These are phyloP conservation scores for Mortierella sp. DNA, from an alignment of 371 early-diverging fungal genomes.

Conservation along the genomic window DNA sequence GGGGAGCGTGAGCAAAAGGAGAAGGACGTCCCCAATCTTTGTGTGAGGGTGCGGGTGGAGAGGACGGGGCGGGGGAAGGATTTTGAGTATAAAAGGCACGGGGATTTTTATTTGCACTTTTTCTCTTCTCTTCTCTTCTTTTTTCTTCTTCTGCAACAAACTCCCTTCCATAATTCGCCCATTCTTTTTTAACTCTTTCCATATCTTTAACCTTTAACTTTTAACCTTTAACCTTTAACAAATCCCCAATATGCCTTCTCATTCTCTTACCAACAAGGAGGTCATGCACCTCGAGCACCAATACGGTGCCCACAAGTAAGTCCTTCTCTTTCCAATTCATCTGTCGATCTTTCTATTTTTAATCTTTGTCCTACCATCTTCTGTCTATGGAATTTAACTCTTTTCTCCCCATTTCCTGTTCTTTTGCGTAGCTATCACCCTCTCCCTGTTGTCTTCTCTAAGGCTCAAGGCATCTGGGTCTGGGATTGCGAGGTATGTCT, in stretches of 20 bases:
- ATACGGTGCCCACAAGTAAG: constrained; percentile 91
- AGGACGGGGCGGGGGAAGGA: neutral
- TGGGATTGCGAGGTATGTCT: constrained; percentile 90
- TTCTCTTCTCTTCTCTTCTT: constrained; percentile 17
- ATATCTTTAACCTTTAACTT: neutral
- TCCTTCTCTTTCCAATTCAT: constrained; percentile 3
- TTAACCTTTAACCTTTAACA: neutral
- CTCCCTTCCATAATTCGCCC: constrained; percentile 5
- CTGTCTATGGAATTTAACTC: neutral
- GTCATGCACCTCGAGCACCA: constrained; percentile 78
- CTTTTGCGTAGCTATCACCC: constrained; percentile 90
- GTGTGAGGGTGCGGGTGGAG: too few relatives aligned
- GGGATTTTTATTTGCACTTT: constrained; percentile 4
- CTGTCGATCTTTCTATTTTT: neutral
- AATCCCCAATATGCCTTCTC: constrained; percentile 28
- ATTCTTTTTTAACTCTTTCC: neutral
- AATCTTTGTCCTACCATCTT: neutral
- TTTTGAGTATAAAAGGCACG: neutral
- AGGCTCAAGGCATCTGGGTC: constrained; percentile 91
- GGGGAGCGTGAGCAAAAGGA: neutral
- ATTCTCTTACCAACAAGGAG: constrained; percentile 62
- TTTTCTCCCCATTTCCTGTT: neutral
- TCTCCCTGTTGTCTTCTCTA: constrained; percentile 92
- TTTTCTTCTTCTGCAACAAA: neutral
- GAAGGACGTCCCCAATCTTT: neutral